Base-by-base conservation (phyloP, 768 basidiomycete species). In the Tephrocybe sp. region DNA sequence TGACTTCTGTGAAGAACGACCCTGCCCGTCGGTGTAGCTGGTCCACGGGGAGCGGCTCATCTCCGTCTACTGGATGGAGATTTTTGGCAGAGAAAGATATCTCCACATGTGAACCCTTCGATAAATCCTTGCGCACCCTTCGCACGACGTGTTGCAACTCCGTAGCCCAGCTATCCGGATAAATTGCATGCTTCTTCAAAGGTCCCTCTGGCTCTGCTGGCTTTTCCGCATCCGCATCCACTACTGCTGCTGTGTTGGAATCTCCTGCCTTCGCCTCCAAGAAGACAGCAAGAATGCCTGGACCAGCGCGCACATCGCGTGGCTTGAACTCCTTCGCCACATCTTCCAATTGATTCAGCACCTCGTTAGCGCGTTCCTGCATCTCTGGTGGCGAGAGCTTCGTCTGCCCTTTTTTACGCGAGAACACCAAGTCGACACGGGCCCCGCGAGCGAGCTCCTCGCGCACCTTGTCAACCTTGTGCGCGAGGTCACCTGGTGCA, bases 401-500 rank as follows among this genome's bases (percentile, higher is more conserved):
- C n/a, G 66, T 53, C 42, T 69, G 70, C 15, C 70, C 71, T 11
- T 55, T 57, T 70, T 83, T 90, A 31, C 71, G 68, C 19, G 69
- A 64, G 56, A 86, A 77, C 2, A 76, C 67, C 22, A 93, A 56
- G 47, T 78, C 72, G 49, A 91, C 78, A 8, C 76, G 68, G 25
- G 69, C 64, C 0, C 86, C 86, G 54, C 80, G 80, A 56, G 76
- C 77, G 47, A 93, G 65, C 31, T 84, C 77, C 44, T 74, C 69
- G 43, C 70, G 64, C 18, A 75, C 77, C 63, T 83, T 84, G 45
- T 68, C 71, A 27, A 91, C 50, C 63, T 89, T 91, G 64, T 85
- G 84, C 30, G 70, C 71, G 16, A 84, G 58, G 58, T 93, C 91
- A 6, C 73, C 78, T 24, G 62, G 54, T 6, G 69, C 79, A 11